Conservation (phyloP, 805 yeast species). For the Kodamaea fukazawae region DNA sequence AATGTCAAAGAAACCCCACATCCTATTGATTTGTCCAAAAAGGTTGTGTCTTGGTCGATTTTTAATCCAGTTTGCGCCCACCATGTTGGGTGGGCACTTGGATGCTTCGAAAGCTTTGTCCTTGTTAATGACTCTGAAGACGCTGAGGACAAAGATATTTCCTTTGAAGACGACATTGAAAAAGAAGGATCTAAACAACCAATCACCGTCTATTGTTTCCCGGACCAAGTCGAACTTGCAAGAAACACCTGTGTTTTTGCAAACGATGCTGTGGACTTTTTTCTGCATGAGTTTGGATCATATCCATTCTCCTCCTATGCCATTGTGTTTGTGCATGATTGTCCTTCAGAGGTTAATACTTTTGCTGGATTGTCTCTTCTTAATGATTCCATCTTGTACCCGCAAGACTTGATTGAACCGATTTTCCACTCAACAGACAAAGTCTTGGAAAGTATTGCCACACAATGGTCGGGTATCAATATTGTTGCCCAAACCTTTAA, state of each 20-base stretch:
- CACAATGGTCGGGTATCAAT: conserved; percentile 92
- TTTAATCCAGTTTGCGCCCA: conserved; percentile 89
- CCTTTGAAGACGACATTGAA: conserved; percentile 28
- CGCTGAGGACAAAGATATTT: conserved; percentile 30
- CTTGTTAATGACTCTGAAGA: conserved; percentile 42
- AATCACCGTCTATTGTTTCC: conserved; percentile 60
- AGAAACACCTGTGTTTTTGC: conserved; percentile 74
- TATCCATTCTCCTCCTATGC: conserved; percentile 86
- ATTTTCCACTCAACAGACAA: conserved; percentile 65
- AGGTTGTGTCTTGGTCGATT: conserved; percentile 67
- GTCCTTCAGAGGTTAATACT: conserved; percentile 47
- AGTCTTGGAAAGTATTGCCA: conserved; percentile 68
- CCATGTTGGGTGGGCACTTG: conserved; percentile 93
- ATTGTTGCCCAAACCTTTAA: conserved; percentile 76
- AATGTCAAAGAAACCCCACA: conserved; percentile 72
- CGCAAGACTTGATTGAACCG: conserved; percentile 75
- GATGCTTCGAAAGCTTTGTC: conserved; percentile 71
- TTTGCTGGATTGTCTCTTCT: conserved; percentile 74
- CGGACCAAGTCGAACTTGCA: conserved; percentile 55
- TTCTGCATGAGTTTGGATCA: conserved; percentile 85
- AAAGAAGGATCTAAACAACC: conserved; percentile 30
- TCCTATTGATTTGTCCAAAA: conserved; percentile 69
- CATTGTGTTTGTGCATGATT: conserved; percentile 65
- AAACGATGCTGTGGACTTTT: conserved; percentile 76
- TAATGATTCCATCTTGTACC: conserved; percentile 62